These are phyloP conservation scores for Sporothrix globosa DNA, from an alignment of 2,329 filamentous ascomycete species.

Conservation along the genomic window DNA sequence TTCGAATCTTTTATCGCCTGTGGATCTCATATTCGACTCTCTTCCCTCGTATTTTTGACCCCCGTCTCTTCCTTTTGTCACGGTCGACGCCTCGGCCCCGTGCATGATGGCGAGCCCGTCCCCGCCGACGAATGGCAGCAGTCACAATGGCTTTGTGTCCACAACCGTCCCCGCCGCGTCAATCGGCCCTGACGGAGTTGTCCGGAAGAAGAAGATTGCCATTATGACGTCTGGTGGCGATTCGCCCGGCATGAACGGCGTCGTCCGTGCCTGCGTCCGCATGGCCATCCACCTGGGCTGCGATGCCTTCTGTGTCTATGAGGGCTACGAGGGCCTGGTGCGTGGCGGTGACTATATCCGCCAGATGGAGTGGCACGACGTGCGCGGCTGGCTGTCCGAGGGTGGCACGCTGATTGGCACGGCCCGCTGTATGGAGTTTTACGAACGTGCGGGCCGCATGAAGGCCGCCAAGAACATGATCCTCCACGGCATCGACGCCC, in stretches of 20 bases:
- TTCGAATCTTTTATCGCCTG: not conserved
- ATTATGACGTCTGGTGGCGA: slow-evolving; percentile 95
- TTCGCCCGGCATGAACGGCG: slow-evolving; percentile 92
- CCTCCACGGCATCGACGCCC: slow-evolving; percentile 85
- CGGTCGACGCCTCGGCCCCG: not conserved
- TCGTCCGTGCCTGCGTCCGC: slow-evolving; percentile 85
- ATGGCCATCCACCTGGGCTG: slow-evolving; percentile 85
- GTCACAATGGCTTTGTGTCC: not conserved
- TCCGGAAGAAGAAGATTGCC: slow-evolving; percentile 70
- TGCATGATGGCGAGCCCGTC: slow-evolving; percentile 20
- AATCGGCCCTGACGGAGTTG: slow-evolving; percentile 28
- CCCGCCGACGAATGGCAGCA: not conserved
- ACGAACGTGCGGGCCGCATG: slow-evolving; percentile 81
- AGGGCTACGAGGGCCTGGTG: slow-evolving; percentile 95
- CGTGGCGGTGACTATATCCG: slow-evolving; percentile 85
- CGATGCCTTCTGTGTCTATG: slow-evolving; percentile 80
- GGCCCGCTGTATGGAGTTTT: slow-evolving; percentile 89
- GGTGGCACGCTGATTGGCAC: slow-evolving; percentile 96
- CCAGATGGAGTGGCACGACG: slow-evolving; percentile 88
- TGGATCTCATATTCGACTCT: not conserved
- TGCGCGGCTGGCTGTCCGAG: slow-evolving; percentile 90
- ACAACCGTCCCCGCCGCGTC: not conserved
- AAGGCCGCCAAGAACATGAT: slow-evolving; percentile 94
- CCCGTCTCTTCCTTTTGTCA: not conserved
- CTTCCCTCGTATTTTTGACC: not conserved